Evolutionary conservation across 106 monocot genomes (phyloP).

Genomic region (Vanilla planifolia): DNA sequence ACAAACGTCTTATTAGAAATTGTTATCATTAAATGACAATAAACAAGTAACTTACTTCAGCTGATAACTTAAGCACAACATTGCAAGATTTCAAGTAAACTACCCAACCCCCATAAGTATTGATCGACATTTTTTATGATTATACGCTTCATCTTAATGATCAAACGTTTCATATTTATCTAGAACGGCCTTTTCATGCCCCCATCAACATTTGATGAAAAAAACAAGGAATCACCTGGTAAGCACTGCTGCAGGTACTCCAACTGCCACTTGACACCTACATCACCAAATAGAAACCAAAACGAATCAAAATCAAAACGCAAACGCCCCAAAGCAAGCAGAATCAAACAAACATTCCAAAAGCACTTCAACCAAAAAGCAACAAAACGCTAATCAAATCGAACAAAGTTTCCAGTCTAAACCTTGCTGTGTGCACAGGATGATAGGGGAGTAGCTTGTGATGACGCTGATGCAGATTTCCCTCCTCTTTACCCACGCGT

Average conservation of each 20-base stretch:
- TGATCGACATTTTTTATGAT: too few species aligned
- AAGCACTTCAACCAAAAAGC: background rate
- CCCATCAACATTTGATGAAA: too few species aligned
- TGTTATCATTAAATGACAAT: too few species aligned
- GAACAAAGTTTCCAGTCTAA: background rate
- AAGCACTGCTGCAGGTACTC: conserved; percentile 91
- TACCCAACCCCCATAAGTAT: too few species aligned
- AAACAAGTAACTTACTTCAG: too few species aligned
- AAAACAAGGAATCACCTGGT: conserved; percentile 70
- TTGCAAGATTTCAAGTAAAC: too few species aligned
- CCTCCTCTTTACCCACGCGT: conserved; percentile 81
- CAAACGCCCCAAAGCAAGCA: background rate
- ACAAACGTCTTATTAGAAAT: too few species aligned
- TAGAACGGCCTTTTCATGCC: too few species aligned
- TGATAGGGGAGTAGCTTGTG: conserved; percentile 85
- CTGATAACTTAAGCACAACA: too few species aligned
- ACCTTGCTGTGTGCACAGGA: conserved; percentile 99
- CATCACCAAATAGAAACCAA: conserved; percentile 15
- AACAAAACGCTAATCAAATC: background rate
- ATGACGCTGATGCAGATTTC: conserved; percentile 93
- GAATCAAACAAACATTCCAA: background rate
- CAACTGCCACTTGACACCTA: conserved; percentile 79
- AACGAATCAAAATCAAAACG: conserved; percentile 12
- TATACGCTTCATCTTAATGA: too few species aligned
- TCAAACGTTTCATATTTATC: too few species aligned